phyloP scores from a whole-genome alignment of 257 asterid species.

The Vinca minor region DNA sequence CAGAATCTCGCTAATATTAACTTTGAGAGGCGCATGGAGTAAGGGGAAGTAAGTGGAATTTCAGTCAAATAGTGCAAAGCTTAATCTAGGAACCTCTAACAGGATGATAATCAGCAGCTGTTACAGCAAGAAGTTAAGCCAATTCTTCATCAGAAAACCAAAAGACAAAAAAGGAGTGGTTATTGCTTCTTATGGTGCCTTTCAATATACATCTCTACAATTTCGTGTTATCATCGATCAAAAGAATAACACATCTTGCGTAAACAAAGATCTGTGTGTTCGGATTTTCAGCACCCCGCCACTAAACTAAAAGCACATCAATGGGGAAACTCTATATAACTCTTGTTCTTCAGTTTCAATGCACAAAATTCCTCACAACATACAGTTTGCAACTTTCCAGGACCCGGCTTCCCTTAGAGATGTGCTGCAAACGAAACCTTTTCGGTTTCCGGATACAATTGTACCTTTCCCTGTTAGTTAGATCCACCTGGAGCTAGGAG shows the following conservation, averaged over 20 bases:
- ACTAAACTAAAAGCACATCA: conserved; percentile 6
- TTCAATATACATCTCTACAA: conserved; percentile 4
- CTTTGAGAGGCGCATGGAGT: no score
- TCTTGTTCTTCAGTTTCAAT: conserved; percentile 3
- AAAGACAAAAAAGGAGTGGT: neutral
- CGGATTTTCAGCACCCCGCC: neutral
- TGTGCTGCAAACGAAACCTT: neutral
- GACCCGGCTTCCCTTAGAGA: neutral
- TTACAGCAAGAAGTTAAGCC: neutral
- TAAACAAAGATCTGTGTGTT: conserved; percentile 4
- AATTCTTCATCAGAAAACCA: neutral
- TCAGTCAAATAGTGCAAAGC: no score
- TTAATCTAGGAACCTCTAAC: no score
- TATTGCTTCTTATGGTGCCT: neutral
- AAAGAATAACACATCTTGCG: conserved; percentile 12
- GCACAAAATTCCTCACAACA: conserved; percentile 16
- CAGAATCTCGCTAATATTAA: no score
- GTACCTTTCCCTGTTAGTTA: conserved; percentile 2
- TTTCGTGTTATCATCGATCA: neutral
- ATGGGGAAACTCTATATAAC: neutral
- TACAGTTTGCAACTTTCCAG: conserved; percentile 6
- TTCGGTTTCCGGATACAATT: neutral
- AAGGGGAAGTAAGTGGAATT: no score
- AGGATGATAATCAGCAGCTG: neutral
- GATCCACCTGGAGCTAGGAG: no score